Conservation (phyloP, 2,329 filamentous ascomycete genomes). For the Diaporthe vexans region DNA sequence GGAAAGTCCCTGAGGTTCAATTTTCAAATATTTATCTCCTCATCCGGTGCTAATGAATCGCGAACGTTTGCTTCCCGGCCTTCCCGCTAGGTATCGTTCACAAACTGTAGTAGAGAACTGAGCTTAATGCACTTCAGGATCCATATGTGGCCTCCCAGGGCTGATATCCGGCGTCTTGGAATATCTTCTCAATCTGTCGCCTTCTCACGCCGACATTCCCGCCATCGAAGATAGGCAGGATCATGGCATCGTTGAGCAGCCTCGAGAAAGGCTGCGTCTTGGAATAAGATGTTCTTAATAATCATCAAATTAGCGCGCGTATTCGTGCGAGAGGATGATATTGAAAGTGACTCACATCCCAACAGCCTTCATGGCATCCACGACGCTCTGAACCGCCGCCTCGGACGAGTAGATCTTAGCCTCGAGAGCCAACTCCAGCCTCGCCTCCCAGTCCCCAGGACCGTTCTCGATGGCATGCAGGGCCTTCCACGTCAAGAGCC, state of each 20-base stretch:
- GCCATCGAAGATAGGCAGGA: conserved; percentile 65
- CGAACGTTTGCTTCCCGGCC: background rate
- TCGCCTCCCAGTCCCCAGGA: conserved; percentile 53
- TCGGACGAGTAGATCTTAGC: conserved; percentile 67
- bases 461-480: conserved; percentile 57
- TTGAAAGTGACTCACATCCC: conserved; percentile 55
- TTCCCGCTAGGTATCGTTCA: too few relatives aligned
- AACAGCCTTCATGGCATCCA: conserved; percentile 64
- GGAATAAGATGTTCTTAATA: conserved; percentile 56
- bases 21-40: background rate
- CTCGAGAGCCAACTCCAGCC: conserved; percentile 60
- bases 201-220: conserved; percentile 67
- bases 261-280: conserved; percentile 57
- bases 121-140: background rate
- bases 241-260: conserved; percentile 60
- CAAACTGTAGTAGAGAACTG: too few relatives aligned
- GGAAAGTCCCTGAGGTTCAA: background rate
- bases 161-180: conserved; percentile 59
- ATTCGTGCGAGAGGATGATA: background rate
- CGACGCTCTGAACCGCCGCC: conserved; percentile 59
- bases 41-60: background rate
- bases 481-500: conserved; percentile 64
- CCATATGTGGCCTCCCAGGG: conserved; percentile 57
- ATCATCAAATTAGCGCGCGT: conserved; percentile 16
- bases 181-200: conserved; percentile 61